A percentile compares a stretch with the other conserved stretches of the same genome.
Conservation (phyloP, 163 green algal species). For the Scenedesmus sp. region DNA sequence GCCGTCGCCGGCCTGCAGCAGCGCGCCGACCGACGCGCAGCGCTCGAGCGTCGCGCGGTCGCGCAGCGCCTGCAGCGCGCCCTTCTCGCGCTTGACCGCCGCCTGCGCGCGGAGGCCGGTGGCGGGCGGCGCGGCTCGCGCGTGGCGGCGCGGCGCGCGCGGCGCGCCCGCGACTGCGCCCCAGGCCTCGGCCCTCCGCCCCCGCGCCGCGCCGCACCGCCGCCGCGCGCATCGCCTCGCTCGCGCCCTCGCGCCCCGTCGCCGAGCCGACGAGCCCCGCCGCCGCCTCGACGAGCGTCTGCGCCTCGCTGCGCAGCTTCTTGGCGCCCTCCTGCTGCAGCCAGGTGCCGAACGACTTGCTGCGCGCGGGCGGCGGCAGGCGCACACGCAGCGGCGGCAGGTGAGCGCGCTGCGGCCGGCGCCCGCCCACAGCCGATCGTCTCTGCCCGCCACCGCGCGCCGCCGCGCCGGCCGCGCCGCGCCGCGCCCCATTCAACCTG, state of each 20-base stretch:
- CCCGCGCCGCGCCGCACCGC: background rate
- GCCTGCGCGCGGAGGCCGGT: constrained; percentile 41
- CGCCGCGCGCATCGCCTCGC: background rate
- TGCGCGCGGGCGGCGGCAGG: constrained; percentile 29
- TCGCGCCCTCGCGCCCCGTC: background rate
- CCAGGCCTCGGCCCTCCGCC: too few species aligned
- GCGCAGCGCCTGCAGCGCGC: constrained; percentile 6
- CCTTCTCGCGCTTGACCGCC: constrained; percentile 44
- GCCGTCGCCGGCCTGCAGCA: too few species aligned
- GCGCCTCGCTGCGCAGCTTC: constrained; percentile 27
- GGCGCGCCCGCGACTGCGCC: too few species aligned
- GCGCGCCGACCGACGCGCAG: background rate
- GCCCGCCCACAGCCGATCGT: too few species aligned
- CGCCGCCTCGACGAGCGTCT: constrained; percentile 48
- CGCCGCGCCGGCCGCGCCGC: background rate
- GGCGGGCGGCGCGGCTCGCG: too few species aligned
- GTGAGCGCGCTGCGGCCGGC: background rate
- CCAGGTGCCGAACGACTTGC: constrained; percentile 54
- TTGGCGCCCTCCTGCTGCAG: constrained; percentile 2
- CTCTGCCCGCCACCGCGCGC: too few species aligned
- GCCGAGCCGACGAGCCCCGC: constrained; percentile 43
- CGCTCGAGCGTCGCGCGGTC: constrained; percentile 16
- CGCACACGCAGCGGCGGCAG: background rate
- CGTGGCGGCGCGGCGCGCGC: too few species aligned
- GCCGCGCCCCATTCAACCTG: constrained; percentile 54